Base-by-base conservation (phyloP, 768 basidiomycete species). In the Kwoniella sp. region DNA sequence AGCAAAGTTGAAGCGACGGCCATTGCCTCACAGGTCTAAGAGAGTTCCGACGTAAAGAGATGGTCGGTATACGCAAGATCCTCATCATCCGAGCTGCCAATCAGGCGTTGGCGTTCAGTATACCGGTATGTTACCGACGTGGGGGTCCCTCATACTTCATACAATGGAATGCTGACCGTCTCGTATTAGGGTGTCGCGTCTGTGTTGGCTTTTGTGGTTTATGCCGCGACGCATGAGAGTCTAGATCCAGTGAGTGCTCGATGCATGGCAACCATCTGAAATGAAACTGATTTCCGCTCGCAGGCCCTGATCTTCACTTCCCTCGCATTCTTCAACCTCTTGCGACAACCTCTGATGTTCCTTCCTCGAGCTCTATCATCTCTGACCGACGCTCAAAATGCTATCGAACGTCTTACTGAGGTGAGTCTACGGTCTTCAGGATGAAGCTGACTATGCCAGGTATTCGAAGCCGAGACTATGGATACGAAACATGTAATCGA, bases 171-270 rank as follows among this genome's bases (percentile, higher is more conserved):
- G 41, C 65, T 70, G 38, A 58, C 31, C n/a, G 12, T 11, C n/a
- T 86, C 87, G 1, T 83, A 87, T 15, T 86, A 89, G 22, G 86
- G 86, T 12, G 82, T 90, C 4, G 87, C 88, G 0, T 85, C 88
- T 0, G 87, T 88, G 4, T 82, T 90, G 30, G 83, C 87, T 1
- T 88, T 90, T 72, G 84, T 88, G 22, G 86, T 86, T 2, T 90
- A 89, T 75, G 86, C 86, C 1, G 82, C 83, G 17, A 84, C 84
- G 2, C 83, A 85, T 15, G 77, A 85, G 59, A 79, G 80, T 15
- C 86, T 89, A 70, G 85, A 89, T 75, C 85, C 87, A 26, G 75
- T 74, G 31, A 20, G 74, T 68, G 13, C 34, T 37, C 20, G 17
- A n/a, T 26, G 11, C 45, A 12, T 20, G 13, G 8, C 13, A 1